These are phyloP conservation scores for Paraglomus brasilianum DNA, from an alignment of 192 early-diverging fungal species.

Conservation along the genomic window DNA sequence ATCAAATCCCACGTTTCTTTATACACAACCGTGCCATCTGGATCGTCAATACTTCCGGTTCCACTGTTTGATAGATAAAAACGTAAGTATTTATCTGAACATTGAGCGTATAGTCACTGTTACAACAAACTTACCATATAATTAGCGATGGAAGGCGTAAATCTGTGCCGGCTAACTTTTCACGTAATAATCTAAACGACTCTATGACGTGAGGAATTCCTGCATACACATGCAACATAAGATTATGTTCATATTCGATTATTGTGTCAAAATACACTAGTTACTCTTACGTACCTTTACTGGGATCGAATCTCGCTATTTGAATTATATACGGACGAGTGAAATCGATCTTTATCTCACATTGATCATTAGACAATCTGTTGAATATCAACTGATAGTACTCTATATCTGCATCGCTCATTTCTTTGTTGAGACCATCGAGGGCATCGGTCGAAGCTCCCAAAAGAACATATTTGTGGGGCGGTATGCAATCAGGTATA, in stretches of 20 bases:
- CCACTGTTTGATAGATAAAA: constrained; percentile 64
- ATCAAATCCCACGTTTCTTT: constrained; percentile 55
- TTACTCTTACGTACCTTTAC: constrained; percentile 57
- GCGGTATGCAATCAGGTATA: constrained; percentile 70
- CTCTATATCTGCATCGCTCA: constrained; percentile 49
- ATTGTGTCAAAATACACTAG: not conserved
- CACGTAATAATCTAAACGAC: constrained; percentile 65
- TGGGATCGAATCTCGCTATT: constrained; percentile 81
- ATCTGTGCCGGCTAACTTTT: constrained; percentile 43
- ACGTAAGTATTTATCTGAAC: constrained; percentile 58
- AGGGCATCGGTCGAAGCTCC: constrained; percentile 77
- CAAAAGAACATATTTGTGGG: constrained; percentile 61
- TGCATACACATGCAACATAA: constrained; percentile 2
- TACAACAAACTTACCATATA: too few relatives aligned
- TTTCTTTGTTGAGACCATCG: constrained; percentile 79
- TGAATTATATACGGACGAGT: constrained; percentile 77
- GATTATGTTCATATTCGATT: not conserved
- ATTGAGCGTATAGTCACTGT: constrained; percentile 19
- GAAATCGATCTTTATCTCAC: constrained; percentile 53
- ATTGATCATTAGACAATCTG: constrained; percentile 70
- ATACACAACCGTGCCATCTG: constrained; percentile 71
- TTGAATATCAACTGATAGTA: constrained; percentile 82
- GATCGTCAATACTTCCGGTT: constrained; percentile 81
- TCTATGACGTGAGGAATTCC: constrained; percentile 70
- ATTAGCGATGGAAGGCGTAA: too few relatives aligned